Evolutionary conservation across 108 stramenopile genomes (phyloP).

Genomic region (Aureococcus anophagefferens): DNA sequence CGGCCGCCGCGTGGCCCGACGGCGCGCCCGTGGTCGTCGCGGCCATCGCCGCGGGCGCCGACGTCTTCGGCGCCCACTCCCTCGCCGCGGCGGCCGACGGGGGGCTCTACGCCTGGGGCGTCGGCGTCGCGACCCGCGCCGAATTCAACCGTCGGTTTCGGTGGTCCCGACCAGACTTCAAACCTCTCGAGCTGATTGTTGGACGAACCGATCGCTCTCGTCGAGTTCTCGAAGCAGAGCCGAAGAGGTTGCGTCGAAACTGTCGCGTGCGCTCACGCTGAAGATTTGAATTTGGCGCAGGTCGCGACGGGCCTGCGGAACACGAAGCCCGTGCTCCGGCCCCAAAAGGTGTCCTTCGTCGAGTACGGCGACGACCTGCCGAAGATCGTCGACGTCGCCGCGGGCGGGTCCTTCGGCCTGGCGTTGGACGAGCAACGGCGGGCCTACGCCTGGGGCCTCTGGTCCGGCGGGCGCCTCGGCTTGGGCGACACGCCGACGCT

Average conservation of each 20-base stretch:
- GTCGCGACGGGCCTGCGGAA: slow-evolving; percentile 2
- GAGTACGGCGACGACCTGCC: neutral
- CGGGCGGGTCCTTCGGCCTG: slow-evolving; percentile 5
- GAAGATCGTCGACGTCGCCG: neutral
- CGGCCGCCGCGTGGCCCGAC: too few relatives aligned
- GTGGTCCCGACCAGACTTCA: too few relatives aligned
- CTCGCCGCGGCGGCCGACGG: neutral
- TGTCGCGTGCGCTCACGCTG: too few relatives aligned
- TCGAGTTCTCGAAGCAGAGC: too few relatives aligned
- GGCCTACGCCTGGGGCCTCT: slow-evolving; percentile 1
- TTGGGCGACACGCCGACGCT: slow-evolving; percentile 1
- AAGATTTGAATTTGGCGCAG: too few relatives aligned
- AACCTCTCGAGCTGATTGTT: too few relatives aligned
- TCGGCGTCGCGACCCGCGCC: too few relatives aligned
- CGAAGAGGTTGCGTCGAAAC: too few relatives aligned
- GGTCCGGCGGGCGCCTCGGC: slow-evolving; percentile 8
- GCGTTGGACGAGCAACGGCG: neutral
- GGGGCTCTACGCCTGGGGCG: slow-evolving; percentile 8
- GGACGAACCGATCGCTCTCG: too few relatives aligned
- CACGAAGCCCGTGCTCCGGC: neutral
- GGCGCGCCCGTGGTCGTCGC: neutral
- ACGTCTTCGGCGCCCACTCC: slow-evolving; percentile 4
- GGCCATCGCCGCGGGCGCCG: slow-evolving; percentile 1
- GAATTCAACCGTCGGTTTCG: too few relatives aligned
- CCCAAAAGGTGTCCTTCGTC: neutral